phyloP scores from a whole-genome alignment of 768 basidiomycete genomes.

The Mycena latifolia region DNA sequence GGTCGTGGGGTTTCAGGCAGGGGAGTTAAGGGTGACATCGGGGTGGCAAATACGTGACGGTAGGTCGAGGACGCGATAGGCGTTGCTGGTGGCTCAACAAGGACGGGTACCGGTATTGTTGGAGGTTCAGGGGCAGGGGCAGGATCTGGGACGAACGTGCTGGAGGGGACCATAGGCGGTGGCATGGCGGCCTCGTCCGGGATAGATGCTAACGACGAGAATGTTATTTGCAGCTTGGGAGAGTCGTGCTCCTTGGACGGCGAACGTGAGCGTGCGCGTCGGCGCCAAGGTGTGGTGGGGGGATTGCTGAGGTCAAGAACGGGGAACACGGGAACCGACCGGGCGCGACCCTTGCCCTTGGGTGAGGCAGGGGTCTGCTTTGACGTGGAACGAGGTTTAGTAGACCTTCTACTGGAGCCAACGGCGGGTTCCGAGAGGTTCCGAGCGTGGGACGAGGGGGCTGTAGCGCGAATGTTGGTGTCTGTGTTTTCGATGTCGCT shows the following conservation, averaged over 20 bases:
- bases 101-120: constrained; percentile 8
- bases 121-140: neutral
- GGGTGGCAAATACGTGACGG: constrained; percentile 31
- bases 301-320: constrained; percentile 58
- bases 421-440: constrained; percentile 51
- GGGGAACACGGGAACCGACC: constrained; percentile 60
- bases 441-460: constrained; percentile 44
- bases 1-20: constrained; percentile 61
- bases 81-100: constrained; percentile 39
- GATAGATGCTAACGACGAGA: constrained; percentile 45
- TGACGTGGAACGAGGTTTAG: constrained; percentile 41
- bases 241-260: constrained; percentile 55
- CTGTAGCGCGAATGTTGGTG: constrained; percentile 26
- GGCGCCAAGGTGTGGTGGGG: constrained; percentile 54
- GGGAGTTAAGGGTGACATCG: constrained; percentile 64
- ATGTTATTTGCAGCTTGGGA: constrained; percentile 42
- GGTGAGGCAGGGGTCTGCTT: constrained; percentile 40
- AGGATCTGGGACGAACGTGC: neutral
- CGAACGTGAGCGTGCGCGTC: constrained; percentile 54
- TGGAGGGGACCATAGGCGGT: constrained; percentile 19
- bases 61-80: constrained; percentile 32
- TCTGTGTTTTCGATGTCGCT: constrained; percentile 33
- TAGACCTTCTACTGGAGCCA: constrained; percentile 35
- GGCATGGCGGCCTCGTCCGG: constrained; percentile 41
- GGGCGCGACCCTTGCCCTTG: constrained; percentile 52